Evolutionary conservation across 495 filamentous ascomycete genomes (phyloP), one percentile per base, ranked within the genome.

Genomic region (Podospora pseudopauciseta): DNA sequence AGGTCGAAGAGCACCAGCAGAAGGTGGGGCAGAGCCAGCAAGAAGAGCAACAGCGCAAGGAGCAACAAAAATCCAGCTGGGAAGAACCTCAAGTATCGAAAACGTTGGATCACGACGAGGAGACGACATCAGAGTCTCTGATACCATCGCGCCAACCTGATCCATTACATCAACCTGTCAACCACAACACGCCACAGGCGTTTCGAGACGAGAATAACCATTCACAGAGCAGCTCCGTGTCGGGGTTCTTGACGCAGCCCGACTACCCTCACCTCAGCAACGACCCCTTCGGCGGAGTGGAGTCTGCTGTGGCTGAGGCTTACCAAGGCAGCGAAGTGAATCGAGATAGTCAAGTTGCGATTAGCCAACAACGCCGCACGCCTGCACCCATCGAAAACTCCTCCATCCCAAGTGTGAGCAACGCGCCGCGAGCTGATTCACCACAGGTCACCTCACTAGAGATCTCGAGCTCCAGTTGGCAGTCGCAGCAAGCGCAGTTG

Each of bases 141-240:
- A 73, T 75, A 55, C 73, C 75, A 1, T 76, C 73, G 16, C 64
- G 66, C 28, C 75, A 76, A 28, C 65, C 67, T 4, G 73, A 71
- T 18, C 5, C 54, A 7, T 65, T 26, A 11, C 53, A 55, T 20
- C 58, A 60, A 9, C 5, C 13, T 19, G 58, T 1, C 16, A 26
- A 13, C 20, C 30, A 32, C 59, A 13, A 18, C 30, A 23, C 4
- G 7, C 32, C 30, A 49, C 39, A 49, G 6, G 39, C 9, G 13
- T 49, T 49, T 49, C 39, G 39, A 49, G 39, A 49, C 5, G 39
- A 49, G 7, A 49, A 49, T 49, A 49, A 49, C 39, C 9, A 49
- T 1, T 16, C 15, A 16, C 39, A 49, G 39, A 9, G 39, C 39
- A 49, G 39, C 39, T 11, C 15, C 9, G 5, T 13, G 5, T 49